Percentiles rank a stretch among this genome's conserved stretches.
Conservation (phyloP, 148 eudicot genomes). For the Cornus florida region DNA sequence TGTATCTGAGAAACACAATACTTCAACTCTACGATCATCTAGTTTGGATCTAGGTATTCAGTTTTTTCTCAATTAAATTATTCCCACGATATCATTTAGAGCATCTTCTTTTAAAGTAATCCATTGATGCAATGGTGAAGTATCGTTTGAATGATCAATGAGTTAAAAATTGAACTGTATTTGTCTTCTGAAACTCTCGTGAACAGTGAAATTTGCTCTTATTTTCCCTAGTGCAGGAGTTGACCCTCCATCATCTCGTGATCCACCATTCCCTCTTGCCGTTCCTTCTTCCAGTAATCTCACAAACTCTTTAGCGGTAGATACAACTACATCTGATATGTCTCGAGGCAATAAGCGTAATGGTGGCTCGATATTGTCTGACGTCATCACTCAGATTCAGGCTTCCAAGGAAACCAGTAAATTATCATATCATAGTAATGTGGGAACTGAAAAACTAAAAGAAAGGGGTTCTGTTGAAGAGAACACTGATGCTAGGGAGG, state of each 20-base stretch:
- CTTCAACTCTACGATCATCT: constrained; percentile 63
- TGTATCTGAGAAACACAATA: constrained; percentile 54
- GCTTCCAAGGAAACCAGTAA: constrained; percentile 81
- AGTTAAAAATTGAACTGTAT: no score
- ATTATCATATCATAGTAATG: constrained; percentile 46
- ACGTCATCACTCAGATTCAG: constrained; percentile 73
- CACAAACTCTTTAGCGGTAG: constrained; percentile 55
- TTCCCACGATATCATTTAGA: neutral
- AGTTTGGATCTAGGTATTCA: constrained; percentile 93
- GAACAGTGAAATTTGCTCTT: constrained; percentile 44
- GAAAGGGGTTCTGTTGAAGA: constrained; percentile 73
- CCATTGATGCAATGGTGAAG: neutral
- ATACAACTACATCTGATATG: constrained; percentile 53
- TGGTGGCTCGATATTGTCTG: constrained; percentile 72
- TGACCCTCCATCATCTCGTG: constrained; percentile 99
- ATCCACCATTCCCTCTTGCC: constrained; percentile 93
- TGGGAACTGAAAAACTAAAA: constrained; percentile 60
- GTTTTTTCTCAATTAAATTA: constrained; percentile 9
- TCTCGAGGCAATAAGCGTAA: constrained; percentile 59
- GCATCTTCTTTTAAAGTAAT: no score
- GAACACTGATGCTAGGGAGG: constrained; percentile 53
- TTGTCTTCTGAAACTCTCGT: constrained; percentile 17
- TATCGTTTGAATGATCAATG: constrained; percentile 4
- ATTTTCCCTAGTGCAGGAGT: constrained; percentile 93
- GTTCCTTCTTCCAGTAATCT: constrained; percentile 86